Evolutionary conservation across 2,329 filamentous ascomycete species (phyloP).

Genomic region (Chaetomium strumarium): DNA sequence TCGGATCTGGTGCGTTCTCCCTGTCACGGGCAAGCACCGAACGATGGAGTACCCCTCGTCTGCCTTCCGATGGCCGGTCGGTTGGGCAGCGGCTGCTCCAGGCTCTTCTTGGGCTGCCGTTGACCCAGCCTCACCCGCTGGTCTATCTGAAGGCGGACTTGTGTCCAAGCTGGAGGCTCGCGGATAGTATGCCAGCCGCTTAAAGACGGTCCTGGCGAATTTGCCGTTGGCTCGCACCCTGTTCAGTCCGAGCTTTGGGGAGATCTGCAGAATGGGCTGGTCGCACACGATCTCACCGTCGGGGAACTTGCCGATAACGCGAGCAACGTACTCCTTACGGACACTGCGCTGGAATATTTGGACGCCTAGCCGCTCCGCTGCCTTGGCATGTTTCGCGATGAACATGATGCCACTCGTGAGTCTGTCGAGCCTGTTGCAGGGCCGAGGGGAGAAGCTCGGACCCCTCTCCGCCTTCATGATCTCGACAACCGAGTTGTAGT

Average conservation of each 20-base stretch:
- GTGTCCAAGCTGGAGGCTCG: conserved; percentile 29
- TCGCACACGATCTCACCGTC: conserved; percentile 88
- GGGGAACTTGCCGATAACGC: conserved; percentile 86
- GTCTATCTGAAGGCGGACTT: not conserved
- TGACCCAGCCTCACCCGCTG: conserved; percentile 7
- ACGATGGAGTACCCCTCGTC: conserved; percentile 88
- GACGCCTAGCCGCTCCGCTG: conserved; percentile 68
- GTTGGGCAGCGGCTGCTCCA: conserved; percentile 21
- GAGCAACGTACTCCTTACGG: conserved; percentile 89
- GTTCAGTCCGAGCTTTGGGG: conserved; percentile 90
- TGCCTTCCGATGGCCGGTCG: conserved; percentile 32
- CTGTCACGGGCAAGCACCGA: conserved; percentile 86
- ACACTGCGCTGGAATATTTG: conserved; percentile 78
- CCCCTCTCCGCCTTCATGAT: conserved; percentile 77
- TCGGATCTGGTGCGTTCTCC: conserved; percentile 88
- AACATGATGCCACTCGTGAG: conserved; percentile 98
- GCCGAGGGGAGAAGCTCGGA: conserved; percentile 49
- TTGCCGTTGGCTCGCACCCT: conserved; percentile 92
- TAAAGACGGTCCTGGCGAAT: conserved; percentile 83
- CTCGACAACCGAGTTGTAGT: conserved; percentile 90
- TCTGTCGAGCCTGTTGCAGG: conserved; percentile 90
- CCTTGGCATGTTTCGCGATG: conserved; percentile 77
- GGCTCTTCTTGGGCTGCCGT: conserved; percentile 18
- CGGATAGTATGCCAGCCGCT: conserved; percentile 86
- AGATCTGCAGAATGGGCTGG: conserved; percentile 88